Evolutionary conservation across 2,329 filamentous ascomycete genomes (phyloP), one percentile per base, ranked within the genome.

Genomic region (Botrytis fabae): DNA sequence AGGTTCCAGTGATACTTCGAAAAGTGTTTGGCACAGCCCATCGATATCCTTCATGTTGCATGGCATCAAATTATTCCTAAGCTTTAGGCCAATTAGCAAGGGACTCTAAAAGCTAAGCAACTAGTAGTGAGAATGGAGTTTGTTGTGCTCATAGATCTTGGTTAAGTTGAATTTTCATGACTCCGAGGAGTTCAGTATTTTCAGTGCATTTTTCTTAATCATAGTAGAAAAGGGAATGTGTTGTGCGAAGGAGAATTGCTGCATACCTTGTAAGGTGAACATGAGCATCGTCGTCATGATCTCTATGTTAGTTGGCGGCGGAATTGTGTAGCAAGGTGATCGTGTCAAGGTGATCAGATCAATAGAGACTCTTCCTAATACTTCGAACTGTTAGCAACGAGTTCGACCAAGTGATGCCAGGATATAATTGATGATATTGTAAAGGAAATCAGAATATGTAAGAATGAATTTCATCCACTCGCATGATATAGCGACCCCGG

Each of bases 401-500:
- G 48, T 42, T n/a, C 22, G 8, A n/a, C 22, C 10, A 18, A 48
- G 20, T 60, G 46, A 20, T 22, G 25, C 9, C 35, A 57, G 32
- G 25, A 32, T 35, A n/a, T 71, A 4, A 70, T n/a, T 51, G 16
- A 38, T 68, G 20, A 46, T 44, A 46, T 63, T 38, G 54, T 57
- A 38, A 74, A 78, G 54, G 38, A 73, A 73, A 79, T 97, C 94
- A 97, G 94, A 93, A 97, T 97, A 97, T 97, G 94, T 97, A 97
- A 97, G 94, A 95, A 90, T 91, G 85, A 94, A 93, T 97, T 92
- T 97, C 94, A 97, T 86, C 83, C 89, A 82, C 85, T 88, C 85
- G 85, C 82, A 85, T 87, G 91, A 91, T 94, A 91, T 91, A 88
- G 91, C 92, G 86, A 88, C 93, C 90, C 94, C 89, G 94, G 95